Evolutionary conservation across 2,329 filamentous ascomycete species (phyloP).

Genomic region (Pezicula radicicola): DNA sequence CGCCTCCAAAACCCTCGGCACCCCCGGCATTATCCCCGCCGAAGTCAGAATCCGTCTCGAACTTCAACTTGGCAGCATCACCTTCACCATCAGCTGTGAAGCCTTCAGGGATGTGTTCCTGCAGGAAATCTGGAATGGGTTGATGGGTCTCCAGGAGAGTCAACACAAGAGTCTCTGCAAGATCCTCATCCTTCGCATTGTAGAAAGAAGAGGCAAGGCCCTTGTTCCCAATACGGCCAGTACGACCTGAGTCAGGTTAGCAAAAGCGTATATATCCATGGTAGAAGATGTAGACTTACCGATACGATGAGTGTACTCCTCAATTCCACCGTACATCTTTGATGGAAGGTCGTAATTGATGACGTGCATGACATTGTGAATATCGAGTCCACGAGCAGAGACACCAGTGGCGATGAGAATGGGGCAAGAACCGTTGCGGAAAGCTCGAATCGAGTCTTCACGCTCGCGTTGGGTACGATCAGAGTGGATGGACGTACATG

Average conservation of each 20-base stretch:
- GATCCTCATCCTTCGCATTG: conserved; percentile 69
- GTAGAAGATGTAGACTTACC: conserved; percentile 48
- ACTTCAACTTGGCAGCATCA: conserved; percentile 19
- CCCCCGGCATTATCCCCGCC: conserved; percentile 14
- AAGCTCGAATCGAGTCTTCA: conserved; percentile 85
- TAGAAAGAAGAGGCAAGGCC: conserved; percentile 90
- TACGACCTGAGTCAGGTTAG: conserved; percentile 61
- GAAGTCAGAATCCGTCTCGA: conserved; percentile 20
- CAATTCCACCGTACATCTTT: conserved; percentile 75
- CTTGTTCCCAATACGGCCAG: conserved; percentile 85
- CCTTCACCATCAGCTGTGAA: conserved; percentile 24
- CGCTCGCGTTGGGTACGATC: conserved; percentile 88
- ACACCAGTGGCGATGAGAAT: conserved; percentile 86
- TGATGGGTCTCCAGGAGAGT: conserved; percentile 79
- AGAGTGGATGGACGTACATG: conserved; percentile 83
- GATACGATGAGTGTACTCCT: conserved; percentile 93
- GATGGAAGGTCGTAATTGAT: conserved; percentile 90
- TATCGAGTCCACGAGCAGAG: conserved; percentile 83
- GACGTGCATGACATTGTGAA: conserved; percentile 82
- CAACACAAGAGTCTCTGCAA: conserved; percentile 74
- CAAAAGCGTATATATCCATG: background rate
- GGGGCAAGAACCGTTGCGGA: conserved; percentile 70
- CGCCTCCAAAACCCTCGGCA: conserved; percentile 6
- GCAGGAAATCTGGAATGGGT: conserved; percentile 77
- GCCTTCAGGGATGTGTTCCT: conserved; percentile 58